These are phyloP conservation scores for Casuarina cunninghamiana DNA, from an alignment of 306 rosid genomes.

Conservation along the genomic window DNA sequence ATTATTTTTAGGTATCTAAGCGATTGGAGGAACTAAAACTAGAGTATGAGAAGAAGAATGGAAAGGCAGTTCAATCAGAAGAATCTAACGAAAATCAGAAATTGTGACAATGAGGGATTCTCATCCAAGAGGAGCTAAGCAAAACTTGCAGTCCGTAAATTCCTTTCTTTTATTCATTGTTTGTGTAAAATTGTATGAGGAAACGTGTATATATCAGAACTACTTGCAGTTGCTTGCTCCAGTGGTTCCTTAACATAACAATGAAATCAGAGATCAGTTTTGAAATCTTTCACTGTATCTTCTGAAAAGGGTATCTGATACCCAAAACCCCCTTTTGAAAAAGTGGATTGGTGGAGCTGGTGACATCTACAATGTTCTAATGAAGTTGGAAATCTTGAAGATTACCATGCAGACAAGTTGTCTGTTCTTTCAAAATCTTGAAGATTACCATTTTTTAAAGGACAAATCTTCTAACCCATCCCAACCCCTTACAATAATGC, in stretches of 20 bases:
- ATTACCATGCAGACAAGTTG: too few species aligned
- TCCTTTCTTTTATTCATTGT: not conserved
- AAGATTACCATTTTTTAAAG: too few species aligned
- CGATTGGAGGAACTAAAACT: conserved; percentile 68
- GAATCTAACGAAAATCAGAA: conserved; percentile 34
- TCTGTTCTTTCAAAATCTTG: too few species aligned
- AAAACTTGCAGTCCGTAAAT: not conserved
- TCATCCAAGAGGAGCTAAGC: not conserved
- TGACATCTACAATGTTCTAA: not conserved
- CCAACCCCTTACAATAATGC: too few species aligned
- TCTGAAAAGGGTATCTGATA: not conserved
- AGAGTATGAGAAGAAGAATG: conserved; percentile 70
- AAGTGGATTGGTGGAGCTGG: not conserved
- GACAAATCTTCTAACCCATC: too few species aligned
- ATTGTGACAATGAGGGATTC: conserved; percentile 24
- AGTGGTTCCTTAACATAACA: not conserved
- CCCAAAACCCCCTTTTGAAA: not conserved
- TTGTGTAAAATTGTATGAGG: not conserved
- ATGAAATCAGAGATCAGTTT: not conserved
- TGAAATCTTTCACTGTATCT: not conserved
- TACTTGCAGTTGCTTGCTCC: not conserved
- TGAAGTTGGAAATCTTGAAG: too few species aligned
- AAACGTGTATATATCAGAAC: not conserved
- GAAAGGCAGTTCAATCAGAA: conserved; percentile 34
- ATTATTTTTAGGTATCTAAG: conserved; percentile 60